These are phyloP conservation scores for Macrophomina pseudophaseolina DNA, from an alignment of 2,329 filamentous ascomycete genomes.

Conservation along the genomic window DNA sequence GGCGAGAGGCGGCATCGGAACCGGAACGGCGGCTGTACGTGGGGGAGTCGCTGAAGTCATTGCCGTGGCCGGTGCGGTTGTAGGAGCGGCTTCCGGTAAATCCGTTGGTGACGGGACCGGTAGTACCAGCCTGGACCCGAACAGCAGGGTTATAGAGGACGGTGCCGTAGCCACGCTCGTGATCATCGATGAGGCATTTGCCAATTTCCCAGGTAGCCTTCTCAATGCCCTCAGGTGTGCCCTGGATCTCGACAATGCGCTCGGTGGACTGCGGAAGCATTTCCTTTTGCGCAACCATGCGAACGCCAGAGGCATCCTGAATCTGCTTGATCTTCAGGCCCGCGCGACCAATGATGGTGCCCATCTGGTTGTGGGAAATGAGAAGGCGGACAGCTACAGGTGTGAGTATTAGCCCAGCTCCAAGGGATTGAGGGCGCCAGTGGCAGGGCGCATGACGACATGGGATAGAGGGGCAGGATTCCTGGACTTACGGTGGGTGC, in stretches of 20 bases:
- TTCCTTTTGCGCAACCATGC: conserved; percentile 99
- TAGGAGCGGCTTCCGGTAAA: conserved; percentile 68
- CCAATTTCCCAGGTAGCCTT: conserved; percentile 98
- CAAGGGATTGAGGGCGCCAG: not conserved
- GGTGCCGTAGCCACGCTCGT: conserved; percentile 95
- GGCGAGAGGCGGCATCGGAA: conserved; percentile 78
- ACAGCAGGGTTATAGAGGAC: conserved; percentile 97
- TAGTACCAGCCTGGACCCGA: conserved; percentile 70
- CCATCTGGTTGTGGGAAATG: conserved; percentile 99
- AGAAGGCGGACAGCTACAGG: conserved; percentile 89
- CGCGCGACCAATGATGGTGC: conserved; percentile 95
- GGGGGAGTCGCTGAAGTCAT: conserved; percentile 89
- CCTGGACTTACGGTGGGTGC: conserved; percentile 83
- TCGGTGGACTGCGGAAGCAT: conserved; percentile 99
- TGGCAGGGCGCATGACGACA: not conserved
- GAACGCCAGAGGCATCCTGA: conserved; percentile 92
- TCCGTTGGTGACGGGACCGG: conserved; percentile 56
- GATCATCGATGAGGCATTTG: conserved; percentile 97
- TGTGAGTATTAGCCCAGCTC: conserved; percentile 2
- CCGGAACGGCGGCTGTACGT: conserved; percentile 80
- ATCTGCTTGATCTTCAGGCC: conserved; percentile 99
- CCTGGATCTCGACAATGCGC: conserved; percentile 95
- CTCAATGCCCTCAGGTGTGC: conserved; percentile 92
- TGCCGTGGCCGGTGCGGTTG: conserved; percentile 93
- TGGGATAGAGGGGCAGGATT: not conserved